phyloP scores from a whole-genome alignment of 1,284 basidiomycete genomes.

The Hortiboletus rubellus region DNA sequence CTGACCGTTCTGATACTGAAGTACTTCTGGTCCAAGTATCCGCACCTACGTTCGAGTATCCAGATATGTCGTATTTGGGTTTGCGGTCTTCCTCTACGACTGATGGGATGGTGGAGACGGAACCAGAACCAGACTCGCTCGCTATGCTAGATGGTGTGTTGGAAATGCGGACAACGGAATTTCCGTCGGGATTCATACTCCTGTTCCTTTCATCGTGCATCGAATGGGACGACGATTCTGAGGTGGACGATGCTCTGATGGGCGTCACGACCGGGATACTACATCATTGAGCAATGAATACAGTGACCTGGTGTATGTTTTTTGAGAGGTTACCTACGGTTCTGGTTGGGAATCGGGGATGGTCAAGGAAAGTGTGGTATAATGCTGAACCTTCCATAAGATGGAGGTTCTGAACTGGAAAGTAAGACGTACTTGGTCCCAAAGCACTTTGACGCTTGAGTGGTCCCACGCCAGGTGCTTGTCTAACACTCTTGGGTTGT shows the following conservation, averaged over 20 bases:
- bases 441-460: conserved; percentile 42
- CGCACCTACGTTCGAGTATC: conserved; percentile 5
- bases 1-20: conserved; percentile 15
- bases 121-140: conserved; percentile 11
- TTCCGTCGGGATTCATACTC: conserved; percentile 5
- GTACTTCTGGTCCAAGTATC: conserved; percentile 7
- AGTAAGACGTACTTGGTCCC: conserved; percentile 37
- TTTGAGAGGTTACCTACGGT: conserved; percentile 16
- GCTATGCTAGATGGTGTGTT: conserved; percentile 14
- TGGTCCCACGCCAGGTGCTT: conserved; percentile 61
- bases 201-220: neutral
- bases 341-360: conserved; percentile 14
- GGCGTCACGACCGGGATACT: conserved; percentile 10
- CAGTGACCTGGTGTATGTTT: neutral
- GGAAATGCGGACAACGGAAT: conserved; percentile 9
- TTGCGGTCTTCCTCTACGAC: conserved; percentile 27
- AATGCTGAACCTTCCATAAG: conserved; percentile 15
- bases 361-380: conserved; percentile 21
- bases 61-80: conserved; percentile 16
- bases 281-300: neutral
- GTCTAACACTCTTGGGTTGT: conserved; percentile 48
- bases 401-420: neutral
- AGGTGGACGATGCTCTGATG: conserved; percentile 8
- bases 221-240: neutral
- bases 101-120: conserved; percentile 11